Base-by-base conservation (phyloP, 78 protist genomes). In the Protostelium mycophagum region DNA sequence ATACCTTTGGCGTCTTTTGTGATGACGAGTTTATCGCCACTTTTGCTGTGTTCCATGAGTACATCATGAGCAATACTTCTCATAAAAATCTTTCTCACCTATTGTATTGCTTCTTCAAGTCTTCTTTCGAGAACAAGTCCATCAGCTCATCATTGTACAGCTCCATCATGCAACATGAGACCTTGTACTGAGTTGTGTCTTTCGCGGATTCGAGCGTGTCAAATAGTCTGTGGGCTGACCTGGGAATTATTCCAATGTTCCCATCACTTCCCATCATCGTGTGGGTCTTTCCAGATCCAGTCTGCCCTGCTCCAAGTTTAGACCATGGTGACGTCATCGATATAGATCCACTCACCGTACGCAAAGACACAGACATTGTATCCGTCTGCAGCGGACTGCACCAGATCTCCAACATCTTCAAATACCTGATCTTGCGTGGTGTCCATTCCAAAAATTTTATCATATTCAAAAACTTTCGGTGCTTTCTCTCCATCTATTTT, bases 301-400 rank as follows among this genome's bases (percentile, higher is more conserved):
- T 93, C 35, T 93, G 94, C n/a, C n/a, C n/a, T n/a, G n/a, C n/a
- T n/a, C n/a, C n/a, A n/a, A n/a, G n/a, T n/a, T n/a, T n/a, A n/a
- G n/a, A n/a, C n/a, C n/a, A n/a, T n/a, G n/a, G n/a, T n/a, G n/a
- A n/a, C n/a, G n/a, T n/a, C n/a, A n/a, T n/a, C n/a, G n/a, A n/a
- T n/a, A n/a, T n/a, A n/a, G n/a, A n/a, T n/a, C n/a, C n/a, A n/a
- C n/a, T n/a, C n/a, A 38, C 95, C 97, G 38, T 92, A 96, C 0
- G 97, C 97, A 37, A 96, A 96, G 89, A 96, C 84, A 90, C 96
- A 94, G 1, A 91, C 93, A 89, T 96, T 94, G 90, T 92, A 92
- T 0, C 97, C 97, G 84, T 94, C 96, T 36, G 94, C 84, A 28
- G 94, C 96, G 0, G 95, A 89, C 34, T 87, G 89, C 35, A 96